These are phyloP conservation scores for Rubia peregrina DNA, from an alignment of 305 asterid genomes.

Conservation along the genomic window DNA sequence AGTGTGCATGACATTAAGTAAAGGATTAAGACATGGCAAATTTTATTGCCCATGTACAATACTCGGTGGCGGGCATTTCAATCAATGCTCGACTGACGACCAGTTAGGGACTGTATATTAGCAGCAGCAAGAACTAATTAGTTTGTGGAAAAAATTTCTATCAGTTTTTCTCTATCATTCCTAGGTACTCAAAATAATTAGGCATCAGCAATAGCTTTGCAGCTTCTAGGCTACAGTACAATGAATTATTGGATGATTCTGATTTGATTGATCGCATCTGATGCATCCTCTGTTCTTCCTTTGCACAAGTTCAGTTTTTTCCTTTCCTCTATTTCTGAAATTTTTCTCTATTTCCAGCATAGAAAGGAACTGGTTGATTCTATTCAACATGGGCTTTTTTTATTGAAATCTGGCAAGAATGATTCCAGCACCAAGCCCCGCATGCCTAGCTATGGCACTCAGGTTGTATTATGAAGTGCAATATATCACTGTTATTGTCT, in stretches of 20 bases:
- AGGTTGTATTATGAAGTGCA: constrained; percentile 41
- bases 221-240: background rate
- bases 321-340: constrained; percentile 17
- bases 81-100: background rate
- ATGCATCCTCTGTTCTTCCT: constrained; percentile 4
- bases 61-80: background rate
- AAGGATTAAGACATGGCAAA: background rate
- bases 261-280: background rate
- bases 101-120: background rate
- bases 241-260: background rate
- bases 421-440: constrained; percentile 52
- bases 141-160: background rate
- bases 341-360: constrained; percentile 46
- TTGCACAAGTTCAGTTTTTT: background rate
- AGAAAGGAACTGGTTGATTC: constrained; percentile 82
- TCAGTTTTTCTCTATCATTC: background rate
- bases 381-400: constrained; percentile 65
- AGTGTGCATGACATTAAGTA: background rate
- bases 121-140: background rate
- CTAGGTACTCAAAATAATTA: background rate
- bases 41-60: background rate
- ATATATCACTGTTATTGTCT: constrained; percentile 5
- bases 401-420: constrained; percentile 74
- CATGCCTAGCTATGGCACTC: constrained; percentile 92
- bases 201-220: background rate